These are phyloP conservation scores for Colletotrichum viniferum DNA, from an alignment of 2,329 filamentous ascomycete species.

Conservation along the genomic window DNA sequence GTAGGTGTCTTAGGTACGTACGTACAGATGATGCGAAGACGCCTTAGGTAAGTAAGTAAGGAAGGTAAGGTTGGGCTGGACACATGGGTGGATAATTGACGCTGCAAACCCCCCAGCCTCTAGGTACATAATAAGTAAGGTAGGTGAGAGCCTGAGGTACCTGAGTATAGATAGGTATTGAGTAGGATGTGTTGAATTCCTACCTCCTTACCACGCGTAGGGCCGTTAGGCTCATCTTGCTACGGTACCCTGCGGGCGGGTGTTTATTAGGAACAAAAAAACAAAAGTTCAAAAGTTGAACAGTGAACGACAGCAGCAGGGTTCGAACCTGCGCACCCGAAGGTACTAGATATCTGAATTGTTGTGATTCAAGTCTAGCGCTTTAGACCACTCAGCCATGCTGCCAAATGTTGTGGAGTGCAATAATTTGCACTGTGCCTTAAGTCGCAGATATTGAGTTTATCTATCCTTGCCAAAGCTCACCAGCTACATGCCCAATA, in stretches of 20 bases:
- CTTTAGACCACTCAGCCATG: slow-evolving; percentile 16
- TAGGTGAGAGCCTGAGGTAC: neutral
- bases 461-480: too few species aligned
- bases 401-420: neutral
- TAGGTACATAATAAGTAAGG: neutral
- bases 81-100: neutral
- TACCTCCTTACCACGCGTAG: too few species aligned
- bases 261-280: too few species aligned
- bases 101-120: neutral
- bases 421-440: neutral
- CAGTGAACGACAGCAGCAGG: slow-evolving; percentile 12
- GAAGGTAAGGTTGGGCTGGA: neutral
- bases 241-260: too few species aligned
- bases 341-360: neutral
- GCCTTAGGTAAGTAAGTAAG: neutral
- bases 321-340: slow-evolving; percentile 19
- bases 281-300: neutral
- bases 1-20: neutral
- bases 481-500: neutral
- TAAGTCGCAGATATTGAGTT: rapidly evolving
- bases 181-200: neutral
- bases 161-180: neutral
- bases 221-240: too few species aligned
- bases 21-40: neutral
- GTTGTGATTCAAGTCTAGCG: neutral